These are phyloP conservation scores for Prunus dulcis DNA, from an alignment of 306 rosid species.

Conservation along the genomic window DNA sequence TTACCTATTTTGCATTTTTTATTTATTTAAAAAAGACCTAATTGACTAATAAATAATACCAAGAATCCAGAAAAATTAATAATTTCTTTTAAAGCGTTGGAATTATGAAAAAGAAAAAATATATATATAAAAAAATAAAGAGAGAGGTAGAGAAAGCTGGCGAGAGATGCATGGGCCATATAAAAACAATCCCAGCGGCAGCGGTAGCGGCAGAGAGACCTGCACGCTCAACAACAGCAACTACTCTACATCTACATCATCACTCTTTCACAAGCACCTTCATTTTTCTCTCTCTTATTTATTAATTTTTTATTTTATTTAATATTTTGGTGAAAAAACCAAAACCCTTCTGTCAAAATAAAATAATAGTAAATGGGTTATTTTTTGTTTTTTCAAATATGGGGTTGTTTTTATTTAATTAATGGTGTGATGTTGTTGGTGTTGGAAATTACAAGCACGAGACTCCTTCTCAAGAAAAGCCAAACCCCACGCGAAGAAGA, in stretches of 20 bases:
- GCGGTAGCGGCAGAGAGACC: slow-evolving; percentile 39
- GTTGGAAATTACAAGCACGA: slow-evolving; percentile 39
- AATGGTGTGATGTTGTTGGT: slow-evolving; percentile 17
- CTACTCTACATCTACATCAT: slow-evolving; percentile 22
- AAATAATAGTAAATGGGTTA: neutral
- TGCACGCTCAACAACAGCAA: slow-evolving; percentile 42
- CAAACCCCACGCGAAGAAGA: slow-evolving; percentile 53
- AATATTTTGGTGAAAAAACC: neutral
- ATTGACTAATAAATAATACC: neutral
- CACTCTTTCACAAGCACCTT: slow-evolving; percentile 11
- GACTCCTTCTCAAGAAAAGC: slow-evolving; percentile 44
- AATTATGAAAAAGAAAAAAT: neutral
- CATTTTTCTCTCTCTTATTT: neutral
- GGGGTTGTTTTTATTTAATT: slow-evolving; percentile 4
- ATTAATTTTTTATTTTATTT: neutral
- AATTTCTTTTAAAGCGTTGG: neutral
- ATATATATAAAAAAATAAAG: neutral
- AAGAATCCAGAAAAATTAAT: neutral
- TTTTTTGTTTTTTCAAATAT: neutral
- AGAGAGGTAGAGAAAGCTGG: slow-evolving; percentile 35
- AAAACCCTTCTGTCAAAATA: neutral
- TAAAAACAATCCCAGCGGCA: slow-evolving; percentile 47
- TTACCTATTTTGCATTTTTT: neutral
- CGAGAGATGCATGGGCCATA: slow-evolving; percentile 50
- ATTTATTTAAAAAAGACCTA: neutral